Conservation (phyloP, 2,329 filamentous ascomycete genomes). For the Rhynchosporium agropyri region DNA sequence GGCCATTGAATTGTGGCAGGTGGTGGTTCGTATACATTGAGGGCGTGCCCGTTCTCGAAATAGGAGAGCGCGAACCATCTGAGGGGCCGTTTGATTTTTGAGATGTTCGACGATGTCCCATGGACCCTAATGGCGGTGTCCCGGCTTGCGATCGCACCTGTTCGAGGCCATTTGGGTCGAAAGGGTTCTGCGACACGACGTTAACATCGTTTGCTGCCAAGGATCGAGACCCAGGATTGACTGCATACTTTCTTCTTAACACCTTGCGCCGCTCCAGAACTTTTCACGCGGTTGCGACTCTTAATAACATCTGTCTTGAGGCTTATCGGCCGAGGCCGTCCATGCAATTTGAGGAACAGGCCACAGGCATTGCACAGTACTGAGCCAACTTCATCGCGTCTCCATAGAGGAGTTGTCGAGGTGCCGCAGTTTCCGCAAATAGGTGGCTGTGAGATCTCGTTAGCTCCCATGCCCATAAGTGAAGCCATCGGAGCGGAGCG, state of each 20-base stretch:
- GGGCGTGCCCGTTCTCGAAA: constrained; percentile 79
- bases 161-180: constrained; percentile 61
- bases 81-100: constrained; percentile 75
- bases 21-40: constrained; percentile 74
- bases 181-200: constrained; percentile 39
- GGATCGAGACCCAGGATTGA: background rate
- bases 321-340: constrained; percentile 88
- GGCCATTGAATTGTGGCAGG: constrained; percentile 77
- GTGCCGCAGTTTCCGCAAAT: constrained; percentile 96
- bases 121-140: constrained; percentile 53
- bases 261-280: constrained; percentile 70
- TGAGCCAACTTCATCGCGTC: constrained; percentile 91
- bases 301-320: constrained; percentile 99
- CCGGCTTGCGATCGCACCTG: constrained; percentile 58
- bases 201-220: constrained; percentile 33
- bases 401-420: constrained; percentile 94
- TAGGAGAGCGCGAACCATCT: constrained; percentile 75
- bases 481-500: constrained; percentile 58
- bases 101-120: constrained; percentile 65
- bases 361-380: constrained; percentile 99
- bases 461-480: constrained; percentile 16
- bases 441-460: constrained; percentile 69
- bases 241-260: constrained; percentile 78
- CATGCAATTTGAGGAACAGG: constrained; percentile 95
- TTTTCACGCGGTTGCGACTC: constrained; percentile 97